Base-by-base conservation (phyloP, 768 basidiomycete genomes). In the Gymnopilus dilepis region DNA sequence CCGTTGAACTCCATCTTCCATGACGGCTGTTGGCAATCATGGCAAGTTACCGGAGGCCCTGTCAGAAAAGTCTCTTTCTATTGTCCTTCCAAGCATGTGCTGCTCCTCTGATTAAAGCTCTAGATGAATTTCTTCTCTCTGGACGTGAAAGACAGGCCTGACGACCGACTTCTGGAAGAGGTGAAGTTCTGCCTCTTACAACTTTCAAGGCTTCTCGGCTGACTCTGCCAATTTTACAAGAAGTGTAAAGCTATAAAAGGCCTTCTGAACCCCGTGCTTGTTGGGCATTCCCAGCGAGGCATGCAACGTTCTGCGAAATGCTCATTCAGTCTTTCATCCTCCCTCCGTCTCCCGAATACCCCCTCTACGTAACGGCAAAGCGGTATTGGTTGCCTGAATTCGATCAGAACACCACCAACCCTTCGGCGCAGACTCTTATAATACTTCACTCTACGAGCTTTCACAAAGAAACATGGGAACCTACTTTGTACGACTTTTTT, bases 391-490 rank as follows among this genome's bases (percentile, higher is more conserved):
- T 75, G 26, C 70, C 78, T 2, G 75, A 76, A 28, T 74, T 80
- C 55, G 78, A 78, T 24, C 17, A 56, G 0, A 66, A 81, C 56
- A 65, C 67, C 45, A 56, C 66, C 7, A 75, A 82, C 65, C 76
- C 74, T 6, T 73, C 80, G 34, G 86, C 82, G 4, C 68, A 83
- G 60, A 89, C 88, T 0, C 76, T 89, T 33, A 74, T 90, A 31
- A 67, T 88, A n/a, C 74, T 89, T 2, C 89, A 90, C 69, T 84
- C 87, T 4, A 90, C 89, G 2, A 87, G 88, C 70, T 90, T 88
- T 66, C 88, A 89, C 75, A 90, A 90, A 70, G 89, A 91, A 73
- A 86, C 83, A 2, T 90, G 86, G 87, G 86, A 88, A 63, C 86
- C 89, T 1, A 80, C 83, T 3, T 64, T 90, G 13, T 77, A 78